Evolutionary conservation across 225 moss, liverwort and hornwort species (phyloP).

Genomic region (Polytrichum commune): DNA sequence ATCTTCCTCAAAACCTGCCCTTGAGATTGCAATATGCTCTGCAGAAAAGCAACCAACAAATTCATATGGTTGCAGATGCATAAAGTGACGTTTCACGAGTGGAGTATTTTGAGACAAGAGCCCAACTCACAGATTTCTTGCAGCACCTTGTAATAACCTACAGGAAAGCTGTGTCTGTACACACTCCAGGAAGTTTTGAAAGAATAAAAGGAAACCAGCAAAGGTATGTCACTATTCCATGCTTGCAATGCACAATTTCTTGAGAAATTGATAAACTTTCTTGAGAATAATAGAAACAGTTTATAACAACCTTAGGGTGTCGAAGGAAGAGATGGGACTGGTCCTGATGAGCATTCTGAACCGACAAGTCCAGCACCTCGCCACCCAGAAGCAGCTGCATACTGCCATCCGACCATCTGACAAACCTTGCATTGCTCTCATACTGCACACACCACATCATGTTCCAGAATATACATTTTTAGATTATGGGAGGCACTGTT

Average conservation of each 20-base stretch:
- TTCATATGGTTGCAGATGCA: constrained; percentile 5
- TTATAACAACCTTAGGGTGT: constrained; percentile 73
- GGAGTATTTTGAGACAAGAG: no score
- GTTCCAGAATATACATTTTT: no score
- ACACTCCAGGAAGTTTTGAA: no score
- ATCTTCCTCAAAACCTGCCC: constrained; percentile 88
- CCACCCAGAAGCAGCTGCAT: constrained; percentile 93
- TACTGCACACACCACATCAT: constrained; percentile 44
- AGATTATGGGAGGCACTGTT: no score
- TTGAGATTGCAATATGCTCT: constrained; percentile 93
- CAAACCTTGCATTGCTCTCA: constrained; percentile 99
- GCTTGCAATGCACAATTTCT: no score
- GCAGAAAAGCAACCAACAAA: constrained; percentile 23
- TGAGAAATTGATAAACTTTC: no score
- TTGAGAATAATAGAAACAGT: not conserved
- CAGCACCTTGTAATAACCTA: no score
- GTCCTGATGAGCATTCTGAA: constrained; percentile 87
- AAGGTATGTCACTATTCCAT: no score
- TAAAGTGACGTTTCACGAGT: no score
- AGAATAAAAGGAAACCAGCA: no score
- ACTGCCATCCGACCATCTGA: constrained; percentile 98
- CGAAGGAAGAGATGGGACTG: constrained; percentile 98
- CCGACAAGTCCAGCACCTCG: constrained; percentile 94
- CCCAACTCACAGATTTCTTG: no score
- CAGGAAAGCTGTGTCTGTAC: no score